Base-by-base conservation (phyloP, 1,284 basidiomycete genomes). In the Ceratobasidium sp. region DNA sequence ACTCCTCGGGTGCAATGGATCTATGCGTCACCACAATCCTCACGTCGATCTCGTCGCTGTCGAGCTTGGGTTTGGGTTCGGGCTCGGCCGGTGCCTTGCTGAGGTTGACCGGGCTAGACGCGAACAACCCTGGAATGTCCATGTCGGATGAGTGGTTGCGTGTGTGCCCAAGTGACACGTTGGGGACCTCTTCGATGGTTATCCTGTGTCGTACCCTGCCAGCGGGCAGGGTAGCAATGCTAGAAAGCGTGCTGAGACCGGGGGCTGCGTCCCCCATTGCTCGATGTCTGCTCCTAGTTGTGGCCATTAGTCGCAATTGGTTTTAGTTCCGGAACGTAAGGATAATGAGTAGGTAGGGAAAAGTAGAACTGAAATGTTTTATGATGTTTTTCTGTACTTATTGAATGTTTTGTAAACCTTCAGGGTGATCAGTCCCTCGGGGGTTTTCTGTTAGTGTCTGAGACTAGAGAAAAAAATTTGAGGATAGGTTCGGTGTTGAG, bases 271-370 rank as follows among this genome's bases (percentile, higher is more conserved):
- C n/a, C 20, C 55, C 55, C 18, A 26, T 20, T 20, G 6, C 20
- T n/a, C 20, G 20, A 20, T 20, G 18, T 20, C 18, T 56, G 55
- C 55, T 56, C 55, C 55, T 56, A 20, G 55, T 56, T 7, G 26
- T 56, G 26, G 26, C 55, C 55, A 56, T 56, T 10, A 26, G 6
- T n/a, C 55, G 20, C 26, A 20, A 56, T 56, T 20, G n/a, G 55
- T 26, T 56, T 56, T 56, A 56, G 55, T 56, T 56, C 55, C 55
- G 18, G 55, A 56, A 56, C 55, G 26, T 56, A 56, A 56, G 55
- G n/a, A 20, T 7, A 7, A 56, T 20, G 18, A 26, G n/a, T 56
- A 20, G 18, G 55, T 20, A 56, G 55, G 55, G 26, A 56, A 26
- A n/a, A 26, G 55, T 5, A 56, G 18, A 56, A 46, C 44, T 46